A percentile compares a stretch with the other conserved stretches of the same genome.
Conservation (phyloP, 1,284 basidiomycete species). For the Phellinidium pouzarii region DNA sequence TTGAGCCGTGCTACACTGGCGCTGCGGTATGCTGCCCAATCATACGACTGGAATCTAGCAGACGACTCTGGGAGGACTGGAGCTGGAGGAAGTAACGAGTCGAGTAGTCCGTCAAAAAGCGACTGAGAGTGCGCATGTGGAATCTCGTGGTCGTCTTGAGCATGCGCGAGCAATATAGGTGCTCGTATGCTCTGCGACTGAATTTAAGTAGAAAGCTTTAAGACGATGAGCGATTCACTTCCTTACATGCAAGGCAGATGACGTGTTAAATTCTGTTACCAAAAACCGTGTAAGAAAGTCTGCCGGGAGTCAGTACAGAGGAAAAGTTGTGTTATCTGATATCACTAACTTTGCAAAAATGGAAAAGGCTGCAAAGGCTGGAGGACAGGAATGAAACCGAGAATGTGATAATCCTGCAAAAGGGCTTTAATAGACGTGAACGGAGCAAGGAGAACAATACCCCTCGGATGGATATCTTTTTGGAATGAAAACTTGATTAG, state of each 20-base stretch:
- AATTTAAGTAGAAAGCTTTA: not conserved
- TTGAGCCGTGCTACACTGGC: slow-evolving; percentile 34
- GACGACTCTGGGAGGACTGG: slow-evolving; percentile 33
- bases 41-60: slow-evolving; percentile 17
- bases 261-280: slow-evolving; percentile 60
- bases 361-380: slow-evolving; percentile 66
- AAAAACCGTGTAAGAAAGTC: slow-evolving; percentile 53
- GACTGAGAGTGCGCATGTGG: slow-evolving; percentile 68
- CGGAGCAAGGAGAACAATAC: slow-evolving; percentile 70
- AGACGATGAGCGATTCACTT: not conserved
- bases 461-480: slow-evolving; percentile 36
- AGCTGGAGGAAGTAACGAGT: slow-evolving; percentile 50
- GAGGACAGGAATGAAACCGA: slow-evolving; percentile 68
- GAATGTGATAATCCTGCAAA: slow-evolving; percentile 64
- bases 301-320: slow-evolving; percentile 26
- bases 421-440: slow-evolving; percentile 65
- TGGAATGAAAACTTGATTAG: not conserved
- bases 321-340: not conserved
- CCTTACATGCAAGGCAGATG: slow-evolving; percentile 50
- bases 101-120: slow-evolving; percentile 66
- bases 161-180: slow-evolving; percentile 73
- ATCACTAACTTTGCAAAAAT: slow-evolving; percentile 55
- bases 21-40: slow-evolving; percentile 13
- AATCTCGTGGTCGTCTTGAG: slow-evolving; percentile 78
- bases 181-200: slow-evolving; percentile 47